Evolutionary conservation across 805 yeast genomes (phyloP).

Genomic region (Ogataea sp.): DNA sequence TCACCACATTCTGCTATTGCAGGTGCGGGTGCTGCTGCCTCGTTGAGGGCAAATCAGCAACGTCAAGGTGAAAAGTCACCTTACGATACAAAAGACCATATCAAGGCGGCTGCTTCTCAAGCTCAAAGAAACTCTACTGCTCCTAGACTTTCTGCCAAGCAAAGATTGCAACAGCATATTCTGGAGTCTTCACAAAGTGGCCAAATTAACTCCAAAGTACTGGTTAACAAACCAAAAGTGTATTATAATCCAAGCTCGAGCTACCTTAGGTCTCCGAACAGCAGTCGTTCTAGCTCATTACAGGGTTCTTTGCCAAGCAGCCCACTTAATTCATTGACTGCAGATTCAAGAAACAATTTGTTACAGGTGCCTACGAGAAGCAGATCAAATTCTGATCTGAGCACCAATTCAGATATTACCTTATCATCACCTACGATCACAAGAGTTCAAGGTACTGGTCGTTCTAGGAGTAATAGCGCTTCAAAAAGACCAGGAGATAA

Average conservation of each 20-base stretch:
- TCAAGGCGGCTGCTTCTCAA: conserved; percentile 14
- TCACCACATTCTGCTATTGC: conserved; percentile 11
- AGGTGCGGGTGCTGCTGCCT: conserved; percentile 20
- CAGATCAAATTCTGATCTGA: conserved; percentile 19
- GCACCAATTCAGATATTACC: conserved; percentile 5
- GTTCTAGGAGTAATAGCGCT: conserved; percentile 15
- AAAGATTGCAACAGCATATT: conserved; percentile 28
- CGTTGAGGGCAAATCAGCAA: conserved; percentile 7
- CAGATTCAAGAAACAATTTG: conserved; percentile 11
- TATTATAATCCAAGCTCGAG: background rate
- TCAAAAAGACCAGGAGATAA: conserved; percentile 14
- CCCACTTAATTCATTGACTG: conserved; percentile 22
- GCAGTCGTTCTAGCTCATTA: conserved; percentile 16
- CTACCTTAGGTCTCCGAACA: background rate
- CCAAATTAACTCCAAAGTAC: conserved; percentile 18
- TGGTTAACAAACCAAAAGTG: conserved; percentile 16
- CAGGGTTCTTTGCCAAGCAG: conserved; percentile 19
- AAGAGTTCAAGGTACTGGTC: conserved; percentile 7
- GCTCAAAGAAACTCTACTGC: conserved; percentile 7
- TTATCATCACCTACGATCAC: conserved; percentile 4
- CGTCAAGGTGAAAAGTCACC: background rate
- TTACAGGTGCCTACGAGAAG: conserved; percentile 18
- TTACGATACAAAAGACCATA: background rate
- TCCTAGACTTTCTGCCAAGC: conserved; percentile 23
- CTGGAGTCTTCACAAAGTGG: conserved; percentile 23